Evolutionary conservation across 306 rosid genomes (phyloP), one percentile per base, ranked within the genome.

Genomic region (Biancaea sappan): DNA sequence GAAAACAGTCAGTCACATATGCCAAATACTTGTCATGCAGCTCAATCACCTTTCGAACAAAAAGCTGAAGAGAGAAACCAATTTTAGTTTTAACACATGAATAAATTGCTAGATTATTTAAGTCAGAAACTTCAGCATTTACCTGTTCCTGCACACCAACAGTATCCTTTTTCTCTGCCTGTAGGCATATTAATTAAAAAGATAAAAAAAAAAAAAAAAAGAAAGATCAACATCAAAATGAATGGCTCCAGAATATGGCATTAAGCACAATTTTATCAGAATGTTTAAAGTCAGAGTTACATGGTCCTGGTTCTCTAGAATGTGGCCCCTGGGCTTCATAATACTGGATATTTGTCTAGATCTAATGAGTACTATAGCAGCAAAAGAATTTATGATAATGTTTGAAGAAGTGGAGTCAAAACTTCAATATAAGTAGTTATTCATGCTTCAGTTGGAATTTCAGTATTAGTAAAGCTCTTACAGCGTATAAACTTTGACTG

Each of bases 1-100:
- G 96, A 80, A 94, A 94, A 82, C 96, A 91, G 35, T 86, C 84
- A 46, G 85, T 89, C 80, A 94, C 96, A 66, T 91, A 94, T 52
- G 90, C 84, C 87, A 91, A 75, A 82, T 89, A 89, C 83, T 91
- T 94, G 80, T 91, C 97, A 52, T 94, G 97, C 79, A 94, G 81
- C 86, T 94, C 96, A 50, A 94, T 91, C 69, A 94, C 88, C 60
- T 94, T 94, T 72, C 96, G 81, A 28, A 94, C 90, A 64, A 91
- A 89, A 69, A 85, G 88, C 97, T 93, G 88, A 77, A 85, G 67
- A 85, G 76, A 79, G 62, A 73, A 59, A 79, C 60, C 66, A 54
- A 24, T 41, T 71, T 82, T 78, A 88, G 84, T 76, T 69, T 69
- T 46, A 67, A 12, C 31, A 22, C 32, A 48, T 47, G 44, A 26